A percentile compares a stretch with the other conserved stretches of the same genome.
Conservation (phyloP, 345 rosid genomes). For the Noccaea bulbosa region DNA sequence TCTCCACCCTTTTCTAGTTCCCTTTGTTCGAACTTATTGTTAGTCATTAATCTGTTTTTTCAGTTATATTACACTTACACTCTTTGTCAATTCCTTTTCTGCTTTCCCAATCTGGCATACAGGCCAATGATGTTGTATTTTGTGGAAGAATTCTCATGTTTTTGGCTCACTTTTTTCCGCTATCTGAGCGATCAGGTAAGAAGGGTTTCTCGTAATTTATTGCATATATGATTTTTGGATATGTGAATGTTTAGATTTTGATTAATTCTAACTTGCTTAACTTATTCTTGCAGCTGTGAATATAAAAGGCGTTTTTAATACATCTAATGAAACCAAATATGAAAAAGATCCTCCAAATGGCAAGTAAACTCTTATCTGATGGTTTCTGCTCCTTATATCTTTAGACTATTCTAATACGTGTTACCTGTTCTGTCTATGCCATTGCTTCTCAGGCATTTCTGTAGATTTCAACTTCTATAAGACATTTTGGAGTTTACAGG, state of each 20-base stretch:
- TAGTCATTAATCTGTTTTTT: conserved; percentile 13
- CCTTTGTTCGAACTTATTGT: neutral
- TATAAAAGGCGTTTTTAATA: conserved; percentile 95
- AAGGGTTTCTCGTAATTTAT: conserved; percentile 22
- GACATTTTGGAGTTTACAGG: conserved; percentile 99
- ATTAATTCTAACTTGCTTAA: conserved; percentile 22
- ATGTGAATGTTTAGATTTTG: conserved; percentile 18
- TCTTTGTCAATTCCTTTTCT: conserved; percentile 14
- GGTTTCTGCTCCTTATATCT: conserved; percentile 10
- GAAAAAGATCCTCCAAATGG: conserved; percentile 93
- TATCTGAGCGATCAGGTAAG: conserved; percentile 95
- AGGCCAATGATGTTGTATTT: conserved; percentile 98
- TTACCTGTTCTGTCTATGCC: conserved; percentile 27
- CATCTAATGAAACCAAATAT: conserved; percentile 92
- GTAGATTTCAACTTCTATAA: conserved; percentile 96
- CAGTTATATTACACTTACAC: conserved; percentile 20
- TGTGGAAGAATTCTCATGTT: conserved; percentile 98
- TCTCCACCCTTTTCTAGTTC: conserved; percentile 23
- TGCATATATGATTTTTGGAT: neutral
- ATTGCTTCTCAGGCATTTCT: conserved; percentile 64
- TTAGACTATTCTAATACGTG: conserved; percentile 12
- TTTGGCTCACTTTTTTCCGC: conserved; percentile 91
- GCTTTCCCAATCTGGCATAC: conserved; percentile 40
- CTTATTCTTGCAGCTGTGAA: conserved; percentile 81
- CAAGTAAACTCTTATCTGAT: conserved; percentile 36